phyloP scores from a whole-genome alignment of 768 basidiomycete species.

The Kwoniella bestiolae region DNA sequence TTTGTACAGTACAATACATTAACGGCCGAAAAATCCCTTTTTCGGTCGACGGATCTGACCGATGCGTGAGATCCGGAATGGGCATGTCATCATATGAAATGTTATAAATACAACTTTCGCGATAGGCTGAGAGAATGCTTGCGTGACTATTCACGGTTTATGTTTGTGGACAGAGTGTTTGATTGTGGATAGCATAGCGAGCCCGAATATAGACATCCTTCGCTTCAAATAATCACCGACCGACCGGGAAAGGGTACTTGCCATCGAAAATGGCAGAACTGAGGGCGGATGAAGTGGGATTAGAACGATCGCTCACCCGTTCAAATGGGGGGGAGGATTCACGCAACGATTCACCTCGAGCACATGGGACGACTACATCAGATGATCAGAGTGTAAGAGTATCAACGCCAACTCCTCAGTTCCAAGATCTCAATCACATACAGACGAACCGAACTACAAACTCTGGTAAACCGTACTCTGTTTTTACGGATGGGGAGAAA shows the following conservation, averaged over 20 bases:
- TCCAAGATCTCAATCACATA: conserved; percentile 14
- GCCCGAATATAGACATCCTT: too few relatives aligned
- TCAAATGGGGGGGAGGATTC: not conserved
- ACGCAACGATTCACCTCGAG: not conserved
- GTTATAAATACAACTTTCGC: too few relatives aligned
- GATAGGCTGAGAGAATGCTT: too few relatives aligned
- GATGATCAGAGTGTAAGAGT: not conserved
- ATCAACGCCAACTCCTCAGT: not conserved
- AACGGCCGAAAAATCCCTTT: not conserved
- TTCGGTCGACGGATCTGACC: not conserved
- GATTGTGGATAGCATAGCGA: too few relatives aligned
- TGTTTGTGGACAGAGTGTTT: too few relatives aligned
- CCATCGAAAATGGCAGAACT: not conserved
- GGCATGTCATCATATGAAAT: too few relatives aligned
- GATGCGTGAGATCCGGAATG: not conserved
- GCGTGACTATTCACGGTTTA: too few relatives aligned
- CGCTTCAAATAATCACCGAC: too few relatives aligned
- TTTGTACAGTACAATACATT: not conserved
- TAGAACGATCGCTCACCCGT: not conserved
- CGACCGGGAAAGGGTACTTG: too few relatives aligned
- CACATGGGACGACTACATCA: not conserved
- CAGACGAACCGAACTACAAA: conserved; percentile 16
- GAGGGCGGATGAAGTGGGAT: conserved; percentile 1
- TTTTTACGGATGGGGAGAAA: conserved; percentile 31
- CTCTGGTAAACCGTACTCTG: conserved; percentile 35